These are phyloP conservation scores for Beta lomatogona DNA, from an alignment of 179 eudicot species.

Conservation along the genomic window DNA sequence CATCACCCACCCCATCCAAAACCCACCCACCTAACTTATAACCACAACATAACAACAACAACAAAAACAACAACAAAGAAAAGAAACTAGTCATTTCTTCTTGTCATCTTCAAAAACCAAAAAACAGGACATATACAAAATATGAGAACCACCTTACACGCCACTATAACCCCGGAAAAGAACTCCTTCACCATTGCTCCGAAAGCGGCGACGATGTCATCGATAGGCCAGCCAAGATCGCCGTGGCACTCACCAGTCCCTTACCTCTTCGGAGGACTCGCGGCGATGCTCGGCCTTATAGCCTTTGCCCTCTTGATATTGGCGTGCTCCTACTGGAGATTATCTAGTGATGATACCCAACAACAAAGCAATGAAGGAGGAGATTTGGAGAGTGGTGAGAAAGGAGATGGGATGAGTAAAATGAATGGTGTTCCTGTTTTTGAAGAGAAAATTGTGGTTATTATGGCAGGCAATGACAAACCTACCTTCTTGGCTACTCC, in stretches of 20 bases:
- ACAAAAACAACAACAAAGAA: background rate
- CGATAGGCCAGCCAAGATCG: slow-evolving; percentile 13
- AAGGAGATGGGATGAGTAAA: slow-evolving; percentile 30
- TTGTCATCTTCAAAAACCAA: background rate
- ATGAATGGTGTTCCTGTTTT: slow-evolving; percentile 16
- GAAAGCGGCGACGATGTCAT: background rate
- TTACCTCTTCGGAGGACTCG: slow-evolving; percentile 75
- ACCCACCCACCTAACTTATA: background rate
- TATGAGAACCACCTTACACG: slow-evolving; percentile 26
- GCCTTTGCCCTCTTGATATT: slow-evolving; percentile 71
- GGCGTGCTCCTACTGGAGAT: slow-evolving; percentile 75
- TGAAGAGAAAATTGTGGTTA: slow-evolving; percentile 52
- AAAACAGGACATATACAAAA: background rate
- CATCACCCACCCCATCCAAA: background rate
- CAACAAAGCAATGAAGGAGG: slow-evolving; percentile 15
- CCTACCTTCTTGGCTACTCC: slow-evolving; percentile 68
- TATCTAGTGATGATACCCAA: slow-evolving; percentile 36
- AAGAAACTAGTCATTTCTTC: background rate
- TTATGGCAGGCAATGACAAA: slow-evolving; percentile 60
- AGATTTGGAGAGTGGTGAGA: slow-evolving; percentile 25
- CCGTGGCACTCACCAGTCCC: slow-evolving; percentile 86
- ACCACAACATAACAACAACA: slow-evolving; percentile 4
- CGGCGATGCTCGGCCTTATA: slow-evolving; percentile 79
- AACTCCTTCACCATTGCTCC: slow-evolving; percentile 4
- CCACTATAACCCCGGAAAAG: slow-evolving; percentile 1